These are phyloP conservation scores for Salix viminalis DNA, from an alignment of 345 rosid species.

Conservation along the genomic window DNA sequence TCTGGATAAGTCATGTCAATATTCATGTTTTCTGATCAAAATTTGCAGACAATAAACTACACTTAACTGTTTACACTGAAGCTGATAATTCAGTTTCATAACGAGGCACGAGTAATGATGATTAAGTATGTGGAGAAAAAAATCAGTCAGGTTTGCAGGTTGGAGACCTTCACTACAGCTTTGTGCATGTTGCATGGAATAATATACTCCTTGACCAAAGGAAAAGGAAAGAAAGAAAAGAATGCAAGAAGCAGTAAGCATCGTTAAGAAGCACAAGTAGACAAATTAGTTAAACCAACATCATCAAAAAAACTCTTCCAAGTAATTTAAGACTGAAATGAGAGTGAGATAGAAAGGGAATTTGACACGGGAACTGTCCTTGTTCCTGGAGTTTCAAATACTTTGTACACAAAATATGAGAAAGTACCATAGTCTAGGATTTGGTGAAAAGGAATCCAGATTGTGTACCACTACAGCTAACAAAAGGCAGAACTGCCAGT, in stretches of 20 bases:
- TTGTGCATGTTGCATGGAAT: too few species aligned
- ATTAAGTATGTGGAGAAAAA: too few species aligned
- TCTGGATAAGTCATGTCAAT: too few species aligned
- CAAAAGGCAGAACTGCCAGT: not conserved
- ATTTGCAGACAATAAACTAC: too few species aligned
- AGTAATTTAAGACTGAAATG: conserved; percentile 1
- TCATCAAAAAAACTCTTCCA: not conserved
- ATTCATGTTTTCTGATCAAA: too few species aligned
- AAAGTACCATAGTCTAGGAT: conserved; percentile 7
- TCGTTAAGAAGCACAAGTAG: not conserved
- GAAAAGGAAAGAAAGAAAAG: too few species aligned
- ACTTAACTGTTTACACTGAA: too few species aligned
- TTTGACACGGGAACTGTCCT: not conserved
- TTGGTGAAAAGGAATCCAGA: not conserved
- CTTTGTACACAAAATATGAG: not conserved
- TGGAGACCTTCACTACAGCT: too few species aligned
- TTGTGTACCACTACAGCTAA: not conserved
- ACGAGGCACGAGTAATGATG: too few species aligned
- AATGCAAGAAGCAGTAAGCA: not conserved
- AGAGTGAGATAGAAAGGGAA: not conserved
- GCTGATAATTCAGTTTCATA: too few species aligned
- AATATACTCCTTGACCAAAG: too few species aligned
- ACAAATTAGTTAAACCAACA: not conserved
- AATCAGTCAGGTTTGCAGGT: too few species aligned
- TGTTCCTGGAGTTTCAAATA: not conserved